These are phyloP conservation scores for Pseudogymnoascus sp. DNA, from an alignment of 2,329 filamentous ascomycete species.

Conservation along the genomic window DNA sequence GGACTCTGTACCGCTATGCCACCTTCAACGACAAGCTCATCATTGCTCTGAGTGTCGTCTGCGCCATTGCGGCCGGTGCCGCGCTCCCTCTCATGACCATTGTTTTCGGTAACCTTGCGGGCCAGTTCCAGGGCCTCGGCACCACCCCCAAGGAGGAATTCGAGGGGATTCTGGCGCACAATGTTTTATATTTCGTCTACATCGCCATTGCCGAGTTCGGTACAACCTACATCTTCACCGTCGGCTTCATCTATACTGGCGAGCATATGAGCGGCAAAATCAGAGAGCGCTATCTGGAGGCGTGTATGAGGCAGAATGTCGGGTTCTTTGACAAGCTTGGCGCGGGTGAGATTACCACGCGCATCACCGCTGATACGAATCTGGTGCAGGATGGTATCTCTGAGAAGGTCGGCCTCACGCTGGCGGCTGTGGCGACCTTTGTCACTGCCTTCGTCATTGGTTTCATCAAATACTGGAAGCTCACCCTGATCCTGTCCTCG, in stretches of 20 bases:
- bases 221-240: conserved; percentile 68
- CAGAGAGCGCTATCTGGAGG: conserved; percentile 72
- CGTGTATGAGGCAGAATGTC: conserved; percentile 81
- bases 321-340: conserved; percentile 90
- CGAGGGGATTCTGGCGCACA: conserved; percentile 46
- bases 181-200: conserved; percentile 79
- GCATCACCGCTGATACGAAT: conserved; percentile 91
- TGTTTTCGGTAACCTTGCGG: conserved; percentile 69
- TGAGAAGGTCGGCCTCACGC: conserved; percentile 73
- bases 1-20: conserved; percentile 49
- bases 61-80: conserved; percentile 50
- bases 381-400: conserved; percentile 89
- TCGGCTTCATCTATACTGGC: conserved; percentile 83
- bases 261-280: conserved; percentile 74
- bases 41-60: conserved; percentile 41
- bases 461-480: conserved; percentile 86
- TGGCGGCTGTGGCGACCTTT: conserved; percentile 73
- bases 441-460: conserved; percentile 83
- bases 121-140: conserved; percentile 60
- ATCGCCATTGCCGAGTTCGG: conserved; percentile 74
- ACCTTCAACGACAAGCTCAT: conserved; percentile 42
- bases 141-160: conserved; percentile 46
- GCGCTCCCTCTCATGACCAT: conserved; percentile 48
- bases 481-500: conserved; percentile 78
- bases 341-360: conserved; percentile 85